phyloP scores from a whole-genome alignment of 352 stramenopile genomes.

The Pythium coloratum region DNA sequence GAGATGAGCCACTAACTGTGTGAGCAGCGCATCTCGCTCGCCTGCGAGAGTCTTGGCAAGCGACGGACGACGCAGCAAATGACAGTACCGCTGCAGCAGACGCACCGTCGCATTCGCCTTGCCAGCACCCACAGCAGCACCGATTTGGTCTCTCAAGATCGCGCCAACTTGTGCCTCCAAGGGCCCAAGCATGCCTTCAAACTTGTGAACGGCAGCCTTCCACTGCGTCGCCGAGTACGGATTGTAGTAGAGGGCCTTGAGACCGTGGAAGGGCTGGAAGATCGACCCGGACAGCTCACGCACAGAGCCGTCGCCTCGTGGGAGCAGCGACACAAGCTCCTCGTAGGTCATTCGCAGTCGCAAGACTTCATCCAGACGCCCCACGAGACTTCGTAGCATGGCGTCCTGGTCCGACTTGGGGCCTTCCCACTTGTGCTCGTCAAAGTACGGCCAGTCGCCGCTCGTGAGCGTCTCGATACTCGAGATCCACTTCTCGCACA shows the following conservation, averaged over 20 bases:
- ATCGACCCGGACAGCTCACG: conserved; percentile 42
- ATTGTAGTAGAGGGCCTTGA: conserved; percentile 88
- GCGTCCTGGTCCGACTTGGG: conserved; percentile 38
- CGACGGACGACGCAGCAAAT: conserved; percentile 77
- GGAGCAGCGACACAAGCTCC: conserved; percentile 77
- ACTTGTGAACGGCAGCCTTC: conserved; percentile 68
- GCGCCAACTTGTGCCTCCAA: conserved; percentile 82
- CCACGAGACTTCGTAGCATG: conserved; percentile 44
- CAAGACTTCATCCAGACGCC: conserved; percentile 80
- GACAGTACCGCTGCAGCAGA: conserved; percentile 84
- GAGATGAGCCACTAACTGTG: conserved; percentile 80
- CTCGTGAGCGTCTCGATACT: conserved; percentile 76
- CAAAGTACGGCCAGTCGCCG: conserved; percentile 75
- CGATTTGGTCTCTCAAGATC: conserved; percentile 79
- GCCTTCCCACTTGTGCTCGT: conserved; percentile 82
- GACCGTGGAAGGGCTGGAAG: conserved; percentile 66
- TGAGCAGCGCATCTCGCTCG: conserved; percentile 88
- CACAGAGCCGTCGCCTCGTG: conserved; percentile 35
- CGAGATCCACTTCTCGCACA: conserved; percentile 86
- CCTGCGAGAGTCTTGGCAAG: conserved; percentile 71
- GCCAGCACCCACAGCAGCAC: conserved; percentile 38
- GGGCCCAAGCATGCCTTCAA: conserved; percentile 76
- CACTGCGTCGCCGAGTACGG: conserved; percentile 88
- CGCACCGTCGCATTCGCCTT: conserved; percentile 69
- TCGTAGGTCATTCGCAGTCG: conserved; percentile 86